Evolutionary conservation across 805 yeast species (phyloP), one percentile per base, ranked within the genome.

Genomic region (Pichia scutulata): DNA sequence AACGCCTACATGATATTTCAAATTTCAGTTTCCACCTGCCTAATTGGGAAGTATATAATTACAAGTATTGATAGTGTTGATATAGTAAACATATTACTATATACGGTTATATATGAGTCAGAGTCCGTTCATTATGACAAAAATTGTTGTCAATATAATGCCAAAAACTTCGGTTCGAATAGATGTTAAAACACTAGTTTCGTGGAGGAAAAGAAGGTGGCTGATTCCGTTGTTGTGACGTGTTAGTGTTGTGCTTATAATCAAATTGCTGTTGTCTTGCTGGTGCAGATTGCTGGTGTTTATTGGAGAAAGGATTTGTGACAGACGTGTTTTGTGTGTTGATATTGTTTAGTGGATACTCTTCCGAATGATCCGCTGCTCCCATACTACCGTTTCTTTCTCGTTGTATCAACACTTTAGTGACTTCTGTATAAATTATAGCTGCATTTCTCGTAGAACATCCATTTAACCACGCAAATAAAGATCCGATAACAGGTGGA

Each of bases 371-470:
- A 16, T 33, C 37, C 8, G 37, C 6, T 33, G 37, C 2, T 33
- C 19, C 19, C 37, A 33, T 33, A 16, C 7, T 33, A n/a, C 10
- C 19, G 10, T 41, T 30, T 9, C 46, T 39, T 14, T 55, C 59
- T 36, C 65, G 46, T 16, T 42, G 44, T 1, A 57, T 10, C 6
- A 61, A 50, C 46, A 46, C 49, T 43, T 58, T 63, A 2, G 57
- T 49, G 0, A 58, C 57, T 23, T 56, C 46, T 0, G 74, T 77
- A 62, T 87, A 89, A 9, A 89, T 74, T 58, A 88, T 60, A 0
- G 92, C 90, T 0, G 96, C 95, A 64, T 92, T 90, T 60, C 97
- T 72, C 0, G 97, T 87, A 8, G 95, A 86, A 62, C 96, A 86
- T 2, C 82, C 86, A 61, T 88, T 79, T 64, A 90, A 52, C 92